Evolutionary conservation across 768 basidiomycete genomes (phyloP), one percentile per base, ranked within the genome.

Genomic region (Daedalea quercina): DNA sequence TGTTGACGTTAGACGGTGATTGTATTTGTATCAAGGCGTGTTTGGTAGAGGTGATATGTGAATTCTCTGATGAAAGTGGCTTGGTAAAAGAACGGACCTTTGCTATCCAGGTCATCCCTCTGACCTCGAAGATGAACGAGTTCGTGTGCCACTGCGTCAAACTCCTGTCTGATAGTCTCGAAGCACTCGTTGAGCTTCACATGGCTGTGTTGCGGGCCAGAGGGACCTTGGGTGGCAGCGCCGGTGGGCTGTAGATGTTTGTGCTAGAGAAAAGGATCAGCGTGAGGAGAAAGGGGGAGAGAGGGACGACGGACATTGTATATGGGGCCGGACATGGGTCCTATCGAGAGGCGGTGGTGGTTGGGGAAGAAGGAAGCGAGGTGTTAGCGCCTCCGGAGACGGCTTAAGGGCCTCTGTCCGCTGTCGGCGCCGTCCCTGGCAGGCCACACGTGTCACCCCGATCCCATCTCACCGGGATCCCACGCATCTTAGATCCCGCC

Each of bases 31-130:
- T 3, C 4, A 24, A 26, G 46, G 33, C 28, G 28, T 9, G 9
- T 13, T 13, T 33, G 28, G 4, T 24, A 11, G 25, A 47, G 13
- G 28, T 8, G 19, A 45, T 45, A 17, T 4, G 40, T 42, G 22
- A 42, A 22, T 51, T 46, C 43, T 50, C n/a, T 33, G 42, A 34
- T 26, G 9, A 31, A 35, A 20, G 22, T 12, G 53, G 23, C 52
- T 47, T 24, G 47, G 9, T 25, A 49, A 20, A 19, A 33, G 22
- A 20, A 75, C 84, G 53, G 57, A 94, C 95, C 80, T 77, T 93
- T 94, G 6, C 74, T 75, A 70, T 97, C 94, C 65, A 84, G 89
- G 53, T 97, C 95, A 59, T 96, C 94, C 47, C 90, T 75, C 70
- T 95, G 90, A 26, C 72, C 76, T 51, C 90, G 79, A 60, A 87